phyloP scores from a whole-genome alignment of 768 basidiomycete species.

The Roridomyces roridus region DNA sequence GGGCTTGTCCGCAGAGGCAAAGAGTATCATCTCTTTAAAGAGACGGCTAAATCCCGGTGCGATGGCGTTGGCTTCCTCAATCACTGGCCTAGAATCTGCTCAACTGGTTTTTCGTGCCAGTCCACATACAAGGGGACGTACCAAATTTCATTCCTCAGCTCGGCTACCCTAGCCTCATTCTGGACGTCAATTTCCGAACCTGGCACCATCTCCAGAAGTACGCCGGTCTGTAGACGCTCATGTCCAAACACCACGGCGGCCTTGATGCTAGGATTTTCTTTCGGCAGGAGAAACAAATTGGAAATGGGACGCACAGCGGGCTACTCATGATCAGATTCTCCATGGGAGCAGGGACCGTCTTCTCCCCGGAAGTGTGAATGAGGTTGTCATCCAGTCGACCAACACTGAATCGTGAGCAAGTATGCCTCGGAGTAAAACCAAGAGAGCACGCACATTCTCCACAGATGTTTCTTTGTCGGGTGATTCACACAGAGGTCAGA shows the following conservation, averaged over 20 bases:
- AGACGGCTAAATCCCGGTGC: slow-evolving; percentile 49
- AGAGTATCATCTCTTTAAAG: slow-evolving; percentile 49
- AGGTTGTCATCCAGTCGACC: slow-evolving; percentile 40
- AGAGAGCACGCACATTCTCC: slow-evolving; percentile 36
- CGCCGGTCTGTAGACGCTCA: slow-evolving; percentile 39
- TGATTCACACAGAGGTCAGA: slow-evolving; percentile 45
- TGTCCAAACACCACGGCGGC: slow-evolving; percentile 52
- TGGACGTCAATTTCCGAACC: slow-evolving; percentile 32
- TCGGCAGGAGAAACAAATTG: too few species aligned
- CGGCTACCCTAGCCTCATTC: slow-evolving; percentile 25
- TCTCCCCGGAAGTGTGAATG: slow-evolving; percentile 38
- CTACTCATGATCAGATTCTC: slow-evolving; percentile 27
- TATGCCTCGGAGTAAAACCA: too few species aligned
- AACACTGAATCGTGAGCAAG: slow-evolving; percentile 21
- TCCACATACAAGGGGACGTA: too few species aligned
- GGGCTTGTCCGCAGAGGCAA: neutral
- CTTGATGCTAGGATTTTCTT: slow-evolving; percentile 34
- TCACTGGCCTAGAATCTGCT: slow-evolving; percentile 35
- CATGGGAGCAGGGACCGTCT: slow-evolving; percentile 38
- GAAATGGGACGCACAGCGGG: slow-evolving; percentile 30
- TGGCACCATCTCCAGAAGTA: slow-evolving; percentile 39
- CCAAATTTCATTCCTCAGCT: slow-evolving; percentile 38
- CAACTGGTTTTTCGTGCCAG: neutral
- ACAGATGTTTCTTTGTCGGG: slow-evolving; percentile 42
- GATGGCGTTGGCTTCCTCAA: slow-evolving; percentile 48